These are phyloP conservation scores for Adansonia grandidieri DNA, from an alignment of 441 rosid genomes.

Conservation along the genomic window DNA sequence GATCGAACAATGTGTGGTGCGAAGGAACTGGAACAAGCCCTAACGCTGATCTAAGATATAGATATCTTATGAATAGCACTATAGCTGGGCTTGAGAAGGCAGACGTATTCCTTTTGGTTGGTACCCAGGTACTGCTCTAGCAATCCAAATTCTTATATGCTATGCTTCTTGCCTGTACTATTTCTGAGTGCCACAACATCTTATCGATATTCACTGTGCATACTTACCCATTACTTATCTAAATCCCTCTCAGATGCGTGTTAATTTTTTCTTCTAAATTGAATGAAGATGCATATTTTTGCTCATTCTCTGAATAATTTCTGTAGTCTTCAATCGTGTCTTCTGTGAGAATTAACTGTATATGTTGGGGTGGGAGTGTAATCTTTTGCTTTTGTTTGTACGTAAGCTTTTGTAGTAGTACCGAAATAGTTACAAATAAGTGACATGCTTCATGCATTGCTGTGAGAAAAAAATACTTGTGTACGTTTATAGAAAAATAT, in stretches of 20 bases:
- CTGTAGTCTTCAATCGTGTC: background rate
- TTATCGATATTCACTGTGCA: background rate
- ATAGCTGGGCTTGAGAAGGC: conserved; percentile 92
- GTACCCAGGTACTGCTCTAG: conserved; percentile 69
- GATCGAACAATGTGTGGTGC: conserved; percentile 84
- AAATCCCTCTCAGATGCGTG: background rate
- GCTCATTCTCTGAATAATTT: background rate
- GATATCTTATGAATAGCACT: conserved; percentile 85
- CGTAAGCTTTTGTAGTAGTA: background rate
- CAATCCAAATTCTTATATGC: background rate
- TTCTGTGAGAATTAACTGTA: background rate
- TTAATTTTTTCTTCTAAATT: background rate
- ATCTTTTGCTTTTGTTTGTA: background rate
- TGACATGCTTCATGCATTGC: too few species aligned
- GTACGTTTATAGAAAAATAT: background rate
- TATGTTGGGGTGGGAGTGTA: background rate
- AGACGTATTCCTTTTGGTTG: conserved; percentile 86
- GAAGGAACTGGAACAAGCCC: conserved; percentile 81
- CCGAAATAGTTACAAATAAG: background rate
- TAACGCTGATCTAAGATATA: conserved; percentile 87
- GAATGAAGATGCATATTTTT: background rate
- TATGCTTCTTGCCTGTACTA: background rate
- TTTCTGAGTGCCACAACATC: background rate
- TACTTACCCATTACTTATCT: background rate
- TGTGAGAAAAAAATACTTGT: background rate